A percentile compares a stretch with the other conserved stretches of the same genome.
Conservation (phyloP, 2,329 filamentous ascomycete species). For the Raffaelea arxii region DNA sequence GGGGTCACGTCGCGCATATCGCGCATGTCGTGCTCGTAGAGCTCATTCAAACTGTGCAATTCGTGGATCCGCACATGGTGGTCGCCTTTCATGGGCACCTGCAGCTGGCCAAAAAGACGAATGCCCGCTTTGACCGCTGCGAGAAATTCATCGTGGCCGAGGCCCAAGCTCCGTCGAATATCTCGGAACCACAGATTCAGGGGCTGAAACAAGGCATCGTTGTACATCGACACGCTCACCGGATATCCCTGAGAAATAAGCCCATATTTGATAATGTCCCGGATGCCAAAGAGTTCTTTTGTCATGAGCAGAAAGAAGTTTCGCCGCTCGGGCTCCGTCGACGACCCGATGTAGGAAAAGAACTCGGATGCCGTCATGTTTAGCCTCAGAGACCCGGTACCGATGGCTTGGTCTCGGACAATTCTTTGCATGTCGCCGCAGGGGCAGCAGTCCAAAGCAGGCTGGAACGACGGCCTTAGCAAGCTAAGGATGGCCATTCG, state of each 20-base stretch:
- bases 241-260: slow-evolving; percentile 6
- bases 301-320: slow-evolving; percentile 4
- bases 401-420: too few relatives aligned
- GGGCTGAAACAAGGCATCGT: slow-evolving; percentile 1
- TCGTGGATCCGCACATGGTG: slow-evolving; percentile 1
- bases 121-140: slow-evolving; percentile 2
- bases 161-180: background rate
- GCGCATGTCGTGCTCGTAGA: background rate
- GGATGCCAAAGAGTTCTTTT: slow-evolving; percentile 4
- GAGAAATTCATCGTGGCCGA: background rate
- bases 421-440: background rate
- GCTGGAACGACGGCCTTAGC: background rate
- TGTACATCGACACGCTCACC: slow-evolving; percentile 1
- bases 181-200: slow-evolving; percentile 1
- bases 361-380: slow-evolving; percentile 2
- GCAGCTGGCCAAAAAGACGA: background rate
- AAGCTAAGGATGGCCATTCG: background rate
- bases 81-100: background rate
- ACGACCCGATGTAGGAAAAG: slow-evolving; percentile 1
- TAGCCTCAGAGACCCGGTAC: too few relatives aligned
- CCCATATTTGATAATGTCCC: slow-evolving; percentile 8
- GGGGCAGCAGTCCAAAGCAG: background rate
- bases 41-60: too few relatives aligned
- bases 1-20: background rate
- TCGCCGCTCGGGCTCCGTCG: background rate